Evolutionary conservation across 495 filamentous ascomycete genomes (phyloP).

Genomic region (Xylaria bambusicola): DNA sequence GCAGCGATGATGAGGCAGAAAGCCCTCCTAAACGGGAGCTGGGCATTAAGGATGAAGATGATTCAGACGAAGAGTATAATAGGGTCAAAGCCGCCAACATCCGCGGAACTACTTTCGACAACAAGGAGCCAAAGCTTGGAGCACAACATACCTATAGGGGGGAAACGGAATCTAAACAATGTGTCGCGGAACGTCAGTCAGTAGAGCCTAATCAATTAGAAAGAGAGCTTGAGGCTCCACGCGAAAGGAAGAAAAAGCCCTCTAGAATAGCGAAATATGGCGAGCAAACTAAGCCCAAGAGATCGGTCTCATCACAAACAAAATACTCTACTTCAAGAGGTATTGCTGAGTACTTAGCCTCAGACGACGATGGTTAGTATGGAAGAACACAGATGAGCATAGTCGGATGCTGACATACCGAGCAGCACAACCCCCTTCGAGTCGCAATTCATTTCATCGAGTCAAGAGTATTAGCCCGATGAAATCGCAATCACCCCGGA

Average conservation of each 20-base stretch:
- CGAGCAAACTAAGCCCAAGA: not conserved
- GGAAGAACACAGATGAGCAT: not conserved
- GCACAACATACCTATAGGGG: too few relatives aligned
- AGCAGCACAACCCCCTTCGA: not conserved
- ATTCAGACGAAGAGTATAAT: slow-evolving; percentile 24
- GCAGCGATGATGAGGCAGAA: slow-evolving; percentile 27
- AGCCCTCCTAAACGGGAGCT: not conserved
- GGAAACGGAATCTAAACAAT: slow-evolving; percentile 28
- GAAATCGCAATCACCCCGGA: not conserved
- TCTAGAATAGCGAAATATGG: slow-evolving; percentile 2
- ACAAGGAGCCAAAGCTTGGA: not conserved
- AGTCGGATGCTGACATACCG: not conserved
- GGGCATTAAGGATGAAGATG: slow-evolving; percentile 1
- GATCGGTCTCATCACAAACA: not conserved
- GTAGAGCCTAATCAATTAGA: slow-evolving; percentile 14
- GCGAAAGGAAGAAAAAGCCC: slow-evolving; percentile 11
- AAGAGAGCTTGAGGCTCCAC: slow-evolving; percentile 1
- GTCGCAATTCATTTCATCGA: not conserved
- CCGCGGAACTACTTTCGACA: slow-evolving; percentile 20
- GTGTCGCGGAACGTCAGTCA: slow-evolving; percentile 17
- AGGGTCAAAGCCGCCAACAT: slow-evolving; percentile 23
- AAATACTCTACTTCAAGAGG: not conserved
- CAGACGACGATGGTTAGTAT: slow-evolving; percentile 12
- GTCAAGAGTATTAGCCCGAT: slow-evolving; percentile 8
- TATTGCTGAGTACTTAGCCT: not conserved